Evolutionary conservation across 2,329 filamentous ascomycete genomes (phyloP).

Genomic region (Cercospora canescens): DNA sequence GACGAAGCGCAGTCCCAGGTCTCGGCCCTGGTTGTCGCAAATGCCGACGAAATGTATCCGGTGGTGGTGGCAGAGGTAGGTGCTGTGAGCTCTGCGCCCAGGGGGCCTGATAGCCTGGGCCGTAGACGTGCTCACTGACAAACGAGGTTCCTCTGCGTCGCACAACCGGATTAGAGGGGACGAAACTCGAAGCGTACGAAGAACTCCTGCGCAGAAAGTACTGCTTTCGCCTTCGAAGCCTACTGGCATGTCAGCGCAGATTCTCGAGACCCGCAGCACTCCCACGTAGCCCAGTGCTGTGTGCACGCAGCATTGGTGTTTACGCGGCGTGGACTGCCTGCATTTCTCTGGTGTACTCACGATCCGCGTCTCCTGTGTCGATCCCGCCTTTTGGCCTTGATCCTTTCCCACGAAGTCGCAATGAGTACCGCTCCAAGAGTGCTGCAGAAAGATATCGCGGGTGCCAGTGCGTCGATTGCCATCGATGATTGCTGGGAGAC

Average conservation of each 20-base stretch:
- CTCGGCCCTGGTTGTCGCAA: neutral
- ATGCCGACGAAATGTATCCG: neutral
- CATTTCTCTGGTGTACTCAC: neutral
- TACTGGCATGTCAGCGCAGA: neutral
- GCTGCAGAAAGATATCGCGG: neutral
- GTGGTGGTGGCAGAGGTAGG: neutral
- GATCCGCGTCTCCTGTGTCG: neutral
- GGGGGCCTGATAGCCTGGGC: neutral
- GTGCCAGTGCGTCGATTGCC: neutral
- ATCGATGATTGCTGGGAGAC: neutral
- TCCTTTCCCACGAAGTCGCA: slow-evolving; percentile 4
- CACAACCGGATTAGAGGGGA: neutral
- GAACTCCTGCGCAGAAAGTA: neutral
- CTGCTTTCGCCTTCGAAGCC: neutral
- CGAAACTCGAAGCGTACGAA: neutral
- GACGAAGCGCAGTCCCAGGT: neutral
- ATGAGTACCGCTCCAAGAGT: slow-evolving; percentile 6
- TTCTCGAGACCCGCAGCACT: neutral
- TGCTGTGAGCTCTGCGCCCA: neutral
- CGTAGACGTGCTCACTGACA: neutral
- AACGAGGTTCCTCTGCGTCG: neutral
- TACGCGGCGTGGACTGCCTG: too few species aligned
- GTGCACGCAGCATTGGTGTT: too few species aligned
- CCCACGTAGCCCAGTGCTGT: too few species aligned
- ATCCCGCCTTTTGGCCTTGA: neutral